phyloP scores from a whole-genome alignment of 208 protist species.

The Trypanosoma melophagium region DNA sequence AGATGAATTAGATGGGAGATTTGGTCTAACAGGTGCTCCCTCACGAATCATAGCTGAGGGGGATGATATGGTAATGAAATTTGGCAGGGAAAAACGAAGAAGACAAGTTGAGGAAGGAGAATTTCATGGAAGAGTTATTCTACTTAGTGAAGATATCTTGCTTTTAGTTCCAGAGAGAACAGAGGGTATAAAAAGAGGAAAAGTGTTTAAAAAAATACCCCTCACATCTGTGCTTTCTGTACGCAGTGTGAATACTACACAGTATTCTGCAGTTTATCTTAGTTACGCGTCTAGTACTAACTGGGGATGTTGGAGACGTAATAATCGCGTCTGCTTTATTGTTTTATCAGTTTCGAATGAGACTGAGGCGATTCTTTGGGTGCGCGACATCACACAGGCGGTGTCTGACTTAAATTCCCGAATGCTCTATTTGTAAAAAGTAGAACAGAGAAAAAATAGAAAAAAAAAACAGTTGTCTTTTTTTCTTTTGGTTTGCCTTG shows the following conservation, averaged over 20 bases:
- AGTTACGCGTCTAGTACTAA: slow-evolving; percentile 2
- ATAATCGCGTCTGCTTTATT: background rate
- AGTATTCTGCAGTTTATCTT: background rate
- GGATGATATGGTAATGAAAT: slow-evolving; percentile 9
- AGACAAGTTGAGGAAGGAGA: background rate
- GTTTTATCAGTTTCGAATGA: slow-evolving; percentile 3
- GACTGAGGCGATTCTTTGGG: slow-evolving; percentile 13
- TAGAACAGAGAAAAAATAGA: too few species aligned
- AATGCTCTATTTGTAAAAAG: background rate
- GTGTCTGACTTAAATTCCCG: slow-evolving; percentile 3
- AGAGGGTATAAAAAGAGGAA: background rate
- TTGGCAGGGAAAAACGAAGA: background rate
- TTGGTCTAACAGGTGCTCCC: background rate
- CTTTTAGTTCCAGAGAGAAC: background rate
- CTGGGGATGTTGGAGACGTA: background rate
- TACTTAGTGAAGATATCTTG: slow-evolving; percentile 11
- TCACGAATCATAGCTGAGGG: slow-evolving; percentile 7
- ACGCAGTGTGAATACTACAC: background rate
- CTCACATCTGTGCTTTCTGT: slow-evolving; percentile 9
- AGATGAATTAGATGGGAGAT: background rate
- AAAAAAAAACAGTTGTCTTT: background rate
- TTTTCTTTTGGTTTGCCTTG: background rate
- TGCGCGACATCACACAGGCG: slow-evolving; percentile 15
- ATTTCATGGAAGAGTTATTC: slow-evolving; percentile 10
- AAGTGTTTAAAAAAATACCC: background rate